Conservation (phyloP, 139 green algal species). For the Haematococcus lacustris region DNA sequence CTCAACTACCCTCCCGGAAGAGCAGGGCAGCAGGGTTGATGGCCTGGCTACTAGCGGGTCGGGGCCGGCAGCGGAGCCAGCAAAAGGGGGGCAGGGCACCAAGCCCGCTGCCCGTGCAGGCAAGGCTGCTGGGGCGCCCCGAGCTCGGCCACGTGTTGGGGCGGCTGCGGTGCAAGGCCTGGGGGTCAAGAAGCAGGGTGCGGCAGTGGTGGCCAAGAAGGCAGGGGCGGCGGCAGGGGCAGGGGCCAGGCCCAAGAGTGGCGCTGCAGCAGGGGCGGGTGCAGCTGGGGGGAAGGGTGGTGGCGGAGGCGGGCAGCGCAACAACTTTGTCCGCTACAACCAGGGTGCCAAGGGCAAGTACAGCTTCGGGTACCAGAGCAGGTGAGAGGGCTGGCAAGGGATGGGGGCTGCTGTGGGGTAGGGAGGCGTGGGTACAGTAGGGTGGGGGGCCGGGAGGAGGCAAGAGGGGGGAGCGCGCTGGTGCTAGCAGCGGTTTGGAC, state of each 20-base stretch:
- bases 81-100: no score
- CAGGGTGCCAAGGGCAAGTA: constrained; percentile 6
- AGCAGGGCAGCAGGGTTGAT: no score
- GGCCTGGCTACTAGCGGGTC: no score
- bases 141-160: no score
- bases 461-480: not conserved
- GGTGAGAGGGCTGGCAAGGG: not conserved
- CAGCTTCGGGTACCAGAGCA: constrained; percentile 22
- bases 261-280: not conserved
- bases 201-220: not conserved
- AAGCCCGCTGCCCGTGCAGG: no score
- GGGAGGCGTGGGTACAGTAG: constrained; percentile 3
- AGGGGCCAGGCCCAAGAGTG: not conserved
- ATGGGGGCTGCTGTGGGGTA: not conserved
- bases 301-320: not conserved
- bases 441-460: not conserved
- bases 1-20: no score
- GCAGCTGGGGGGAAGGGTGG: not conserved
- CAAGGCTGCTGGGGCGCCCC: no score
- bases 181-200: not conserved
- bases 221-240: no score
- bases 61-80: no score
- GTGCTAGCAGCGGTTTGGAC: not conserved
- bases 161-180: not conserved
- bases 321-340: constrained; percentile 20